Evolutionary conservation across 495 filamentous ascomycete species (phyloP), one percentile per base, ranked within the genome.

Genomic region (Talaromyces adpressus): DNA sequence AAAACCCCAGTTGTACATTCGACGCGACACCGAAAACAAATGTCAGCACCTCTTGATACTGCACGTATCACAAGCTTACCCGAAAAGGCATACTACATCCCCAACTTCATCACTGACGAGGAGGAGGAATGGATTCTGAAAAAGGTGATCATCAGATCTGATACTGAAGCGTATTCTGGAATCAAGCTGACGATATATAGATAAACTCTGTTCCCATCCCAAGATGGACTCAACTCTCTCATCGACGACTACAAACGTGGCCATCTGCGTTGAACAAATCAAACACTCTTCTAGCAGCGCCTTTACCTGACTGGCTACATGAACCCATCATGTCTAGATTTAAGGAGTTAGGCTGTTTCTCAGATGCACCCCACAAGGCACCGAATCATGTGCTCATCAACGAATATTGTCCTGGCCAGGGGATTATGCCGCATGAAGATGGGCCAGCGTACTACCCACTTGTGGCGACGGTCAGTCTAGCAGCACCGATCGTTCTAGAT

Each of bases 341-440:
- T 5, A 78, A 80, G 18, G 66, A 61, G 4, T 72, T 86, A 0
- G 73, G 75, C 56, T 79, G 96, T 23, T 97, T 97, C 73, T 70
- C 73, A 3, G 69, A 81, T 20, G 84, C 91, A 25, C 90, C 93
- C 27, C 93, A 97, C 67, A 63, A 75, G 9, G 78, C 73, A 3
- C 92, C 93, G 32, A 98, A 98, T 65, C 94, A 98, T 78, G 89
- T 94, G 54, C 81, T 98, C 18, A 84, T 98, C 47, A 98, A 98
- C 69, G 92, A 97, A 74, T 98, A 98, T 73, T 75, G 73, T 1
- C 86, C 91, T 0, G 91, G 91, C 1, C 89, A 96, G 66, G 94
- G 94, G 6, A 98, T 98, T 64, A 93, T 97, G 90, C 86, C 93
- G 60, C 94, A 98, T 70, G 93, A 98, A 75, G 94, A 98, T 69